Percentiles rank a stretch among this genome's conserved stretches.
These are phyloP conservation scores for Tricholoma hemisulphureum DNA, from an alignment of 768 basidiomycete genomes.

Conservation along the genomic window DNA sequence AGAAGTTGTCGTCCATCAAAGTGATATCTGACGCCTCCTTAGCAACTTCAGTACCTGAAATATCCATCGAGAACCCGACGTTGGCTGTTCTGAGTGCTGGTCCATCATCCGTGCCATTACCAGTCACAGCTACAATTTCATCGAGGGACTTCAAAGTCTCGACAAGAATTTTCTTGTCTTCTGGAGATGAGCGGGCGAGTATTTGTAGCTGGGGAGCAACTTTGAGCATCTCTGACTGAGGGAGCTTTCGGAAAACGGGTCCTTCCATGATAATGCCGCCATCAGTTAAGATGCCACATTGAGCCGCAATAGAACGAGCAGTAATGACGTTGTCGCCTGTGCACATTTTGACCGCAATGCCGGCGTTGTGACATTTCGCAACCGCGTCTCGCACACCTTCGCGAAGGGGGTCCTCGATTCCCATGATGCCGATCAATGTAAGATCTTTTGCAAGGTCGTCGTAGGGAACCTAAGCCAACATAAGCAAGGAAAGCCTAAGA, in stretches of 20 bases:
- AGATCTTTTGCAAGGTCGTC: constrained; percentile 68
- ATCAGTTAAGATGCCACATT: constrained; percentile 92
- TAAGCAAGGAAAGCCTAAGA: constrained; percentile 10
- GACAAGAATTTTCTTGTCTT: constrained; percentile 94
- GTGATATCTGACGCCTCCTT: constrained; percentile 99
- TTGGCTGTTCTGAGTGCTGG: constrained; percentile 94
- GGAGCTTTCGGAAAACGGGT: constrained; percentile 83
- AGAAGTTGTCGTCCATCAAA: constrained; percentile 96
- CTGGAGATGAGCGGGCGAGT: constrained; percentile 93
- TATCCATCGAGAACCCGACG: constrained; percentile 97
- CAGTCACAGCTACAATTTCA: constrained; percentile 93
- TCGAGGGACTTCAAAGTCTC: constrained; percentile 83
- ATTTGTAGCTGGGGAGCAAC: constrained; percentile 93
- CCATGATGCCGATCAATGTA: constrained; percentile 85
- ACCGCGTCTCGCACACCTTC: constrained; percentile 89
- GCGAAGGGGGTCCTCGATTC: constrained; percentile 95
- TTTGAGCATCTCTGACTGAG: constrained; percentile 66
- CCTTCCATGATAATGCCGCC: constrained; percentile 99
- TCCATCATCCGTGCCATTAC: constrained; percentile 97
- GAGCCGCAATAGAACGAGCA: constrained; percentile 91
- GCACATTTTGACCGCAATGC: constrained; percentile 96
- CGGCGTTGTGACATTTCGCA: constrained; percentile 80
- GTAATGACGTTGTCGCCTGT: constrained; percentile 97
- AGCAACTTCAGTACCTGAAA: constrained; percentile 96
- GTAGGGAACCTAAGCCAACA: constrained; percentile 55